These are phyloP conservation scores for Lanzia echinophila DNA, from an alignment of 2,329 filamentous ascomycete species.

Conservation along the genomic window DNA sequence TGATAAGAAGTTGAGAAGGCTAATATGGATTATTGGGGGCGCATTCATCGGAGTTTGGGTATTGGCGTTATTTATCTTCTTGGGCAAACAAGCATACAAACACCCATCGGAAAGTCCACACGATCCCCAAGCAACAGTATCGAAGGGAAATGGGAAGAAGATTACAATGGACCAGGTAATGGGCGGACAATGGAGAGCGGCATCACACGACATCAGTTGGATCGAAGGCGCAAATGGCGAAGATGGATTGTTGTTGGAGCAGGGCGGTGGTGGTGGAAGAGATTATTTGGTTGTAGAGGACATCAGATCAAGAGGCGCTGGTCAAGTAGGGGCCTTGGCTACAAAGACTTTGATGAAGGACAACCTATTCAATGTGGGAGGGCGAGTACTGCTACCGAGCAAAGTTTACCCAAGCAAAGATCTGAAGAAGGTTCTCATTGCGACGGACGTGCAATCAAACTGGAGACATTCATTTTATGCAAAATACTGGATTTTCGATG, in stretches of 20 bases:
- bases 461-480: constrained; percentile 89
- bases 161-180: constrained; percentile 68
- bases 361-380: constrained; percentile 53
- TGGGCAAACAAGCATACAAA: constrained; percentile 59
- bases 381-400: constrained; percentile 47
- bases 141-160: constrained; percentile 60
- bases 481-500: constrained; percentile 87
- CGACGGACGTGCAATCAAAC: constrained; percentile 64
- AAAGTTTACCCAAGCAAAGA: constrained; percentile 72
- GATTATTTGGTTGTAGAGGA: constrained; percentile 84
- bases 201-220: constrained; percentile 65
- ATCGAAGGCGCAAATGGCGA: constrained; percentile 66
- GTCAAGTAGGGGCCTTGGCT: constrained; percentile 37
- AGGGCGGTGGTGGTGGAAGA: constrained; percentile 49
- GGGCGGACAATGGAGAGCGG: constrained; percentile 57
- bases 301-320: constrained; percentile 52
- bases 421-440: constrained; percentile 79
- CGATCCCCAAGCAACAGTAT: constrained; percentile 58
- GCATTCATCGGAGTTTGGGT: constrained; percentile 63
- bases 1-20: constrained; percentile 57
- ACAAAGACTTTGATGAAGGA: constrained; percentile 71
- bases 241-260: constrained; percentile 80
- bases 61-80: constrained; percentile 58
- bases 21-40: constrained; percentile 48
- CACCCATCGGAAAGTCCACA: constrained; percentile 58